A percentile compares a stretch with the other conserved stretches of the same genome.
These are phyloP conservation scores for Hibiscus mutabilis DNA, from an alignment of 345 rosid genomes.

Conservation along the genomic window DNA sequence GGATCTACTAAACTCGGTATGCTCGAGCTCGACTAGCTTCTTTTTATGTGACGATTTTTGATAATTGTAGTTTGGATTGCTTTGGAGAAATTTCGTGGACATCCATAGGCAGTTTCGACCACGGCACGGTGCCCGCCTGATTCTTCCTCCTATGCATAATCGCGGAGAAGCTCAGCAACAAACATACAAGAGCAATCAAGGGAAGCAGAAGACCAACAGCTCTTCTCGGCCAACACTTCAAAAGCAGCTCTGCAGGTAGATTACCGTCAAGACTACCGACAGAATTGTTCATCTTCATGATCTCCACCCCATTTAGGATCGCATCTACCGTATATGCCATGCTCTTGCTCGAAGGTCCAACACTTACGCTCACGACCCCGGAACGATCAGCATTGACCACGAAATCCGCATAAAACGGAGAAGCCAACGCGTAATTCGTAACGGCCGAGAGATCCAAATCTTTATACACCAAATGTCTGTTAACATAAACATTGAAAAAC, in stretches of 20 bases:
- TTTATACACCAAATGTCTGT: slow-evolving; percentile 47
- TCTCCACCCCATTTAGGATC: slow-evolving; percentile 77
- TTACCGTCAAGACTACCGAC: slow-evolving; percentile 75
- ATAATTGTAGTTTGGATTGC: slow-evolving; percentile 18
- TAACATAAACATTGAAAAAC: slow-evolving; percentile 57
- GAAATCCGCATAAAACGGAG: slow-evolving; percentile 64
- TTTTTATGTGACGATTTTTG: slow-evolving; percentile 27
- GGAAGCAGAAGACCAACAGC: slow-evolving; percentile 41
- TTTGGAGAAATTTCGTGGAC: slow-evolving; percentile 29
- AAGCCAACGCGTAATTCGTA: slow-evolving; percentile 38
- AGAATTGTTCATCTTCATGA: slow-evolving; percentile 86
- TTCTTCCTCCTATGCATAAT: slow-evolving; percentile 37
- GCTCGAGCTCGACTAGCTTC: no score
- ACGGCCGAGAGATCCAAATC: slow-evolving; percentile 46
- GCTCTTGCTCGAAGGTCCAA: slow-evolving; percentile 65
- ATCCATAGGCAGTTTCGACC: slow-evolving; percentile 59
- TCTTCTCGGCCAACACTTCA: slow-evolving; percentile 47
- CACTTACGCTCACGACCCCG: slow-evolving; percentile 39
- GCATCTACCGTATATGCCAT: slow-evolving; percentile 46
- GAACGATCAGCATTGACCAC: slow-evolving; percentile 34
- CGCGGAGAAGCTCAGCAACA: slow-evolving; percentile 46
- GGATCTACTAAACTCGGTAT: neutral
- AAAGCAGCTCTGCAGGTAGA: slow-evolving; percentile 21
- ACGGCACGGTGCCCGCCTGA: slow-evolving; percentile 24
- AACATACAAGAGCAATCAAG: slow-evolving; percentile 49